These are phyloP conservation scores for Candida patagonica DNA, from an alignment of 805 yeast genomes.

Conservation along the genomic window DNA sequence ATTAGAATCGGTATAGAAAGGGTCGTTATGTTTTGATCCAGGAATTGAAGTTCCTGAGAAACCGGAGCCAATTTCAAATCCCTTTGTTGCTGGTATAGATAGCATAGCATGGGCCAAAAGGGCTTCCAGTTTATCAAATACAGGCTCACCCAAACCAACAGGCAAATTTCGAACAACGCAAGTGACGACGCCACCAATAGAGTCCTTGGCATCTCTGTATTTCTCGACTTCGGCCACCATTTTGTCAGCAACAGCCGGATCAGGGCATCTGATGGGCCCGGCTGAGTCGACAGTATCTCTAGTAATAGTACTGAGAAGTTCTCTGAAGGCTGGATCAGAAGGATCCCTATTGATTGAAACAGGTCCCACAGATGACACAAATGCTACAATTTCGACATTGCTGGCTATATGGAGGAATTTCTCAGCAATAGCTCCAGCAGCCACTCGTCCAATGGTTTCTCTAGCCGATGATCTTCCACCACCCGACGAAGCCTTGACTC, in stretches of 20 bases:
- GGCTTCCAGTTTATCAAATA: slow-evolving; percentile 94
- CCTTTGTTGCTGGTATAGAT: slow-evolving; percentile 95
- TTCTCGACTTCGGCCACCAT: slow-evolving; percentile 86
- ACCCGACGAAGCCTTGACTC: slow-evolving; percentile 87
- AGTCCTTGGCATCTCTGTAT: slow-evolving; percentile 77
- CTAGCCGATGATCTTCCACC: slow-evolving; percentile 97
- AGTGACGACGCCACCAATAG: slow-evolving; percentile 96
- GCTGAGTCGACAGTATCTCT: slow-evolving; percentile 80
- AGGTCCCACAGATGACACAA: slow-evolving; percentile 87
- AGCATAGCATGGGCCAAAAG: slow-evolving; percentile 95
- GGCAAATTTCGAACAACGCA: slow-evolving; percentile 94
- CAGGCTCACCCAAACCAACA: slow-evolving; percentile 95
- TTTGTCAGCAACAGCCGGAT: slow-evolving; percentile 51
- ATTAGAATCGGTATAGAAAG: slow-evolving; percentile 55
- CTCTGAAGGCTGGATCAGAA: slow-evolving; percentile 51
- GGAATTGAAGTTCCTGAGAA: slow-evolving; percentile 82
- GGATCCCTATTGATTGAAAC: slow-evolving; percentile 70
- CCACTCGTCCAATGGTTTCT: slow-evolving; percentile 97
- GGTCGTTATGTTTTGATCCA: slow-evolving; percentile 91
- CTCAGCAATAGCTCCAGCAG: slow-evolving; percentile 98
- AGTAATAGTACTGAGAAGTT: slow-evolving; percentile 64
- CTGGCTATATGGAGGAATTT: slow-evolving; percentile 69
- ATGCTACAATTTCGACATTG: slow-evolving; percentile 89
- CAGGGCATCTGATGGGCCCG: slow-evolving; percentile 95
- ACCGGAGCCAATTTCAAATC: slow-evolving; percentile 96